phyloP scores from a whole-genome alignment of 345 rosid species.

The Heritiera fomes region DNA sequence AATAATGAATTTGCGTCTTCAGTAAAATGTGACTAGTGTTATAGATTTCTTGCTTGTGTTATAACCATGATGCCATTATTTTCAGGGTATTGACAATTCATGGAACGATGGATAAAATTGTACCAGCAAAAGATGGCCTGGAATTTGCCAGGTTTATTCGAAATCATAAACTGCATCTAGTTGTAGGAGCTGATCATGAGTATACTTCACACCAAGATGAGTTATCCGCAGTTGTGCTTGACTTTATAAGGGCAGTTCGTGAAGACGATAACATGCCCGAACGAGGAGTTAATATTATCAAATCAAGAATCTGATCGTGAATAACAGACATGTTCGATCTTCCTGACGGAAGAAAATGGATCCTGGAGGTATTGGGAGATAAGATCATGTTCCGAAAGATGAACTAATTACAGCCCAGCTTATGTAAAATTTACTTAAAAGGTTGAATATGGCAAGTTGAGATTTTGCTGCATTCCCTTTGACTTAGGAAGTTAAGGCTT shows the following conservation, averaged over 20 bases:
- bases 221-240: conserved; percentile 46
- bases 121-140: conserved; percentile 59
- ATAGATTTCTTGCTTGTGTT: background rate
- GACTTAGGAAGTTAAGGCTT: background rate
- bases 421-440: background rate
- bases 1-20: background rate
- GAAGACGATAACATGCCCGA: conserved; percentile 16
- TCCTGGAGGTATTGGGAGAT: background rate
- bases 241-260: conserved; percentile 44
- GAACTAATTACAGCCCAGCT: background rate
- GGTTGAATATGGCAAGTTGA: background rate
- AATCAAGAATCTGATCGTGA: conserved; percentile 21
- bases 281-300: conserved; percentile 15
- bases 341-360: background rate
- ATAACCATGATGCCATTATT: background rate
- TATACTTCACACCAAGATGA: conserved; percentile 70
- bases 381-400: background rate
- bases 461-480: background rate
- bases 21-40: background rate
- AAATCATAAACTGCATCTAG: conserved; percentile 58
- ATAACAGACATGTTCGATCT: background rate
- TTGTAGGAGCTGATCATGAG: conserved; percentile 90
- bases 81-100: conserved; percentile 84
- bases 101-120: conserved; percentile 66
- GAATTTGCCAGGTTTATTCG: conserved; percentile 62